Base-by-base conservation (phyloP, 768 basidiomycete genomes). In the Hygrocybe punicea region DNA sequence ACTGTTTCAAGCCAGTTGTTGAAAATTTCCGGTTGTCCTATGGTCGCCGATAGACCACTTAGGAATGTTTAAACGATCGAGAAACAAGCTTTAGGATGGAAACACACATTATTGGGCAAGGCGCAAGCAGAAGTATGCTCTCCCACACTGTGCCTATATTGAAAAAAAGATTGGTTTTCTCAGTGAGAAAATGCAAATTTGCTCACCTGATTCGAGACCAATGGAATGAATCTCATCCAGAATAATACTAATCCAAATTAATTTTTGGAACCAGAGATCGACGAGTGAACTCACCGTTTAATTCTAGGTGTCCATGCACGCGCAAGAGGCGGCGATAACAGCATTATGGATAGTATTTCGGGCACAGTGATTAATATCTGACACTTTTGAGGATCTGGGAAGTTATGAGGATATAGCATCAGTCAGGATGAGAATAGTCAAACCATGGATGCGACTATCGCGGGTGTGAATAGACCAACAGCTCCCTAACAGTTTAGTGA, bases 361-460 rank as follows among this genome's bases (percentile, higher is more conserved):
- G 87, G 88, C 2, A 89, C 86, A 0, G 87, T 89, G 6, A 89
- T 80, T 16, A 89, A 72, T 39, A 89, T 88, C 65, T 89, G 87
- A 60, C 84, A 87, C 51, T 81, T 82, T 52, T 81, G 79, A 2
- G 85, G 78, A 55, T 89, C 79, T 47, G n/a, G 6, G 45, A 47
- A 23, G 11, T 6, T 13, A 21, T 23, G 11, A 19, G 17, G 21
- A 23, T 23, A 21, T 19, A 13, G n/a, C 16, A 13, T 19, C 11
- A 23, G 21, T 19, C 45, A 47, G 17, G 21, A 23, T 23, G 6
- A 47, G 21, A 23, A 19, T n/a, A n/a, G 23, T 19, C 45, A 23
- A 19, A 23, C 45, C 45, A 55, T 87, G 76, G 19, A 85, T 73
- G 0, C 81, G 79, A 63, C 79, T 81, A 58, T 88, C 87, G 1